Evolutionary conservation across 2,329 filamentous ascomycete genomes (phyloP).

Genomic region (Botrytis deweyae): DNA sequence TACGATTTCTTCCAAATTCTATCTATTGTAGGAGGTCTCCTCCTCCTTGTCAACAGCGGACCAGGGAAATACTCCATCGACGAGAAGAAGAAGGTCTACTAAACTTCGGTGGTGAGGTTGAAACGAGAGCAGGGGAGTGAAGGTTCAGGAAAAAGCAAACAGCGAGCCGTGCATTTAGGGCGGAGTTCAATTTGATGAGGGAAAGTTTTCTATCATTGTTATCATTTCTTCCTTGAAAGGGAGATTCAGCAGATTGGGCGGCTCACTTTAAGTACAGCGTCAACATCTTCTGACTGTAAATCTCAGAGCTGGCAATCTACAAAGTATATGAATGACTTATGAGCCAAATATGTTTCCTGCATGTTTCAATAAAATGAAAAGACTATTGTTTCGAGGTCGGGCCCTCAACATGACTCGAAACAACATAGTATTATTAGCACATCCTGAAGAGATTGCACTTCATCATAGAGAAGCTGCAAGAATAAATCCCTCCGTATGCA

Average conservation of each 20-base stretch:
- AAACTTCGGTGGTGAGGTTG: conserved; percentile 34
- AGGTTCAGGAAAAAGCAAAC: conserved; percentile 28
- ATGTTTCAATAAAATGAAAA: not conserved
- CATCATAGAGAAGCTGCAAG: not conserved
- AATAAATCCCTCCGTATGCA: not conserved
- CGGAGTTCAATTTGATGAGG: conserved; percentile 20
- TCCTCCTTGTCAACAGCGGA: conserved; percentile 97
- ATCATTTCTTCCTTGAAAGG: conserved; percentile 10
- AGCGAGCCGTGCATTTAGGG: conserved; percentile 21
- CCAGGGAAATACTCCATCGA: conserved; percentile 97
- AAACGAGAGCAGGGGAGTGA: conserved; percentile 26
- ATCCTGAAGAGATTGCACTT: not conserved
- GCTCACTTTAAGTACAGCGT: conserved; percentile 21
- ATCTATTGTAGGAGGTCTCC: conserved; percentile 93
- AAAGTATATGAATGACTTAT: conserved; percentile 13
- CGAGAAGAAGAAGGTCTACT: conserved; percentile 99
- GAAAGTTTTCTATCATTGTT: conserved; percentile 6
- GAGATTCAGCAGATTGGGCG: not conserved
- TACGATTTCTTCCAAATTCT: conserved; percentile 99
- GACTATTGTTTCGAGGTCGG: not conserved
- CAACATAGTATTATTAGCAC: not conserved
- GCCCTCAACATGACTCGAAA: not conserved
- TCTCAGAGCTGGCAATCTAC: conserved; percentile 12
- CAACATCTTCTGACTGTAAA: conserved; percentile 25
- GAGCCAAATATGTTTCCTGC: not conserved